Evolutionary conservation across 2,329 filamentous ascomycete genomes (phyloP).

Genomic region (Tolypocladium tundrense): DNA sequence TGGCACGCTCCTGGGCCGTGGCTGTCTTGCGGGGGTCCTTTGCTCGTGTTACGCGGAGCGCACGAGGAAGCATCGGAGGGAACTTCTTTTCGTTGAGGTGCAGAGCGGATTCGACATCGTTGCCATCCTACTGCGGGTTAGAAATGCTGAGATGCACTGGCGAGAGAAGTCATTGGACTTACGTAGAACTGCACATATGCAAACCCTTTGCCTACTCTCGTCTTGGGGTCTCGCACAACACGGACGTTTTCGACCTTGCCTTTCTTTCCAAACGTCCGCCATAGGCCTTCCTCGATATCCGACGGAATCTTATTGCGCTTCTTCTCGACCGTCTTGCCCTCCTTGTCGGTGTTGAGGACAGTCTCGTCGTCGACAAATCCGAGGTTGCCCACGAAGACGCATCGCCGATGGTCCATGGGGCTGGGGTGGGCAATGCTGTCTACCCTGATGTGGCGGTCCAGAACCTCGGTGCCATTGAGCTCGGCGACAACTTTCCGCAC

Average conservation of each 20-base stretch:
- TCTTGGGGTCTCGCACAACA: conserved; percentile 80
- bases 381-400: conserved; percentile 92
- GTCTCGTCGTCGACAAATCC: conserved; percentile 93
- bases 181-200: conserved; percentile 93
- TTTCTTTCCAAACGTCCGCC: conserved; percentile 64
- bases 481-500: conserved; percentile 65
- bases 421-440: conserved; percentile 86
- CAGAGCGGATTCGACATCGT: conserved; percentile 82
- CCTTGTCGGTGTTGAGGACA: conserved; percentile 52
- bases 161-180: conserved; percentile 12
- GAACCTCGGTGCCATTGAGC: conserved; percentile 74
- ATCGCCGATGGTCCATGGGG: conserved; percentile 73
- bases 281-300: conserved; percentile 88
- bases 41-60: conserved; percentile 76
- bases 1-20: conserved; percentile 28
- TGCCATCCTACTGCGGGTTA: conserved; percentile 49
- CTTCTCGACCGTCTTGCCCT: conserved; percentile 57
- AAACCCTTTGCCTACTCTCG: conserved; percentile 90
- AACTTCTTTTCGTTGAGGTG: conserved; percentile 85
- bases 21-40: conserved; percentile 58
- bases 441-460: conserved; percentile 81
- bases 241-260: conserved; percentile 89
- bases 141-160: not conserved
- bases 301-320: conserved; percentile 66
- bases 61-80: conserved; percentile 83